Evolutionary conservation across 1,284 basidiomycete genomes (phyloP).

Genomic region (Ceratobasidium sp.): DNA sequence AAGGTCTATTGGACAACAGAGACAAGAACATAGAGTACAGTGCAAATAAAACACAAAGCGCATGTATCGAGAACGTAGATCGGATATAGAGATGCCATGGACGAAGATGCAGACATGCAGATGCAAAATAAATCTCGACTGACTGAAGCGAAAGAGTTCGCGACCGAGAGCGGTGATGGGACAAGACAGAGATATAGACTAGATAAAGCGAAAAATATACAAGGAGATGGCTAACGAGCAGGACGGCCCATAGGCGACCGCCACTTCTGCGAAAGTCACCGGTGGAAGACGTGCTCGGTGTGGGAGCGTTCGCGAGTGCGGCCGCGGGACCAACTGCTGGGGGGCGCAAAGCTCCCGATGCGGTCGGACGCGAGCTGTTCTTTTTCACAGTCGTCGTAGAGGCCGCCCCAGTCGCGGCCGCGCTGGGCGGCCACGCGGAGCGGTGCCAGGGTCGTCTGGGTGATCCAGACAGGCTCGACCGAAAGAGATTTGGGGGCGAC

Average conservation of each 20-base stretch:
- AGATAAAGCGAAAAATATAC: conserved; percentile 26
- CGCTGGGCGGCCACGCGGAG: conserved; percentile 11
- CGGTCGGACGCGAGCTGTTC: conserved; percentile 37
- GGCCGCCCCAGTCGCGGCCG: conserved; percentile 37
- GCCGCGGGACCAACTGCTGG: conserved; percentile 28
- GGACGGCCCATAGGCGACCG: conserved; percentile 39
- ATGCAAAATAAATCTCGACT: conserved; percentile 40
- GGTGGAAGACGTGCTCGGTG: conserved; percentile 24
- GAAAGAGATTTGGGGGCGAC: conserved; percentile 11
- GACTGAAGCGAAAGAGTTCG: conserved; percentile 36
- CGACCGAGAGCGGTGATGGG: conserved; percentile 19
- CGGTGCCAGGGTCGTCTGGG: background rate
- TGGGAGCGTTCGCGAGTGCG: conserved; percentile 37
- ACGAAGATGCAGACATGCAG: conserved; percentile 40
- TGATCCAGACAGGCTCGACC: conserved; percentile 26
- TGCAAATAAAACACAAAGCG: conserved; percentile 25
- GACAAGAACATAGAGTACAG: conserved; percentile 26
- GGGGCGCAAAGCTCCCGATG: conserved; percentile 27
- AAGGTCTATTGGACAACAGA: conserved; percentile 39
- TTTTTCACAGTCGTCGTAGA: conserved; percentile 41
- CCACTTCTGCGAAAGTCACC: conserved; percentile 42
- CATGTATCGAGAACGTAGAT: conserved; percentile 33
- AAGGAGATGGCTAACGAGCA: conserved; percentile 41
- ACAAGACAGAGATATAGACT: conserved; percentile 3
- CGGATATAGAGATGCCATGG: conserved; percentile 38